Base-by-base conservation (phyloP, 2,329 filamentous ascomycete genomes). In the Nemania serpens region DNA sequence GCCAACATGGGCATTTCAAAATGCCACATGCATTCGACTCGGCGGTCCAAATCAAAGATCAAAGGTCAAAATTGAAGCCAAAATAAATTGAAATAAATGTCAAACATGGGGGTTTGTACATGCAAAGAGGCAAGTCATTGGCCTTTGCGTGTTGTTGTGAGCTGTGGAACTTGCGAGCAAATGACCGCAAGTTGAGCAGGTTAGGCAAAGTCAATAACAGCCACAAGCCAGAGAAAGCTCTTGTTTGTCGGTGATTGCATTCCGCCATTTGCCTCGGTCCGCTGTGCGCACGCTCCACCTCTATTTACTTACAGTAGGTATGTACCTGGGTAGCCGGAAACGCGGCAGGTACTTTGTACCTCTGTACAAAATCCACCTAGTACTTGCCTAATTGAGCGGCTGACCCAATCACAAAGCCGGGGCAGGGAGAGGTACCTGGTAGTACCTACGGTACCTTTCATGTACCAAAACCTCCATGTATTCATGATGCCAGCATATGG, bases 191-290 rank as follows among this genome's bases (percentile, higher is more conserved):
- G 50, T 65, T 56, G 50, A 46, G 42, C 43, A 34, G 36, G 46
- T 43, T 39, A 22, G 57, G 51, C 43, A 49, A 48, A 56, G 58
- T 61, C 55, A 61, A 59, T 53, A 65, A 56, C 33, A 39, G 33
- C 33, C 50, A 48, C 33, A 22, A 53, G 37, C 34, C 43, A 37
- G 29, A 17, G 48, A 54, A 42, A 49, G 50, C 46, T 43, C 17
- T 41, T 4, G 18, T 10, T 2, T n/a, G 54, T 49, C 58, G 43
- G 58, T 52, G 46, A 56, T 58, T 64, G 34, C 58, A 61, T 58
- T 58, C 55, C 50, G 51, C 43, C 36, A 39, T 54, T 61, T 64
- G 62, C 62, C 62, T 64, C 62, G 62, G 62, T 11, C 55, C 59
- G 42, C 34, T 13, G 45, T 25, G 47, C 25, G 45, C 58, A 50